phyloP scores from a whole-genome alignment of 1,284 basidiomycete genomes.

The Puccinia horiana region DNA sequence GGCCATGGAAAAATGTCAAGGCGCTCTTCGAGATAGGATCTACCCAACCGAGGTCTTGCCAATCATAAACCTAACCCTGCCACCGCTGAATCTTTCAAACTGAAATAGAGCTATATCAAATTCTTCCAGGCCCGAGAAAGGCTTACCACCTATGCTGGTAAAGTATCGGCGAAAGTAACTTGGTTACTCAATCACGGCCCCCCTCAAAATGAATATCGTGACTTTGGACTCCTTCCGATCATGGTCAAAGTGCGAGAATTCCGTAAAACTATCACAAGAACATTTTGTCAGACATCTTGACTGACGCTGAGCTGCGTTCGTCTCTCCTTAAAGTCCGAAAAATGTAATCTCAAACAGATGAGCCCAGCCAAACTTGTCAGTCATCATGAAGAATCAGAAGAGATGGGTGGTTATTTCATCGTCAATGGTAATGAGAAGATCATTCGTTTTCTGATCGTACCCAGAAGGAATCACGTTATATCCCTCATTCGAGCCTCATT shows the following conservation, averaged over 20 bases:
- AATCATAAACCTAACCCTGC: neutral
- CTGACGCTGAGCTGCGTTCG: neutral
- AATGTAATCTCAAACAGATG: conserved; percentile 85
- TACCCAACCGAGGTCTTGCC: conserved; percentile 79
- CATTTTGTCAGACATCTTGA: conserved; percentile 15
- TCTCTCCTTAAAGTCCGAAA: conserved; percentile 69
- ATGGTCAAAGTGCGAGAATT: conserved; percentile 81
- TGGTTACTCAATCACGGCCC: conserved; percentile 80
- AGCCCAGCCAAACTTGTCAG: conserved; percentile 82
- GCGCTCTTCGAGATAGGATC: conserved; percentile 73
- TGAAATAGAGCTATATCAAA: neutral
- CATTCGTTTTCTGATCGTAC: conserved; percentile 93
- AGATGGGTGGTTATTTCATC: conserved; percentile 98
- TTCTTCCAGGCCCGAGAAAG: conserved; percentile 78
- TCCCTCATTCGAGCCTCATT: conserved; percentile 83
- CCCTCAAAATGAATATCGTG: conserved; percentile 73
- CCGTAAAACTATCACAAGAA: neutral
- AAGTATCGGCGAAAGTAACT: conserved; percentile 83
- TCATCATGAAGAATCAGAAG: conserved; percentile 93
- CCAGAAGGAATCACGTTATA: conserved; percentile 83
- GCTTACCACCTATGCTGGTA: conserved; percentile 84
- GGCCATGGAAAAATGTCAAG: conserved; percentile 79
- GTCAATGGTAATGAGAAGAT: conserved; percentile 99
- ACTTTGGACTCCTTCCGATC: conserved; percentile 90
- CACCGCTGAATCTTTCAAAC: conserved; percentile 49